Evolutionary conservation across 176 grass and related monocot genomes (phyloP).

Genomic region (Oropetium thomaeum): DNA sequence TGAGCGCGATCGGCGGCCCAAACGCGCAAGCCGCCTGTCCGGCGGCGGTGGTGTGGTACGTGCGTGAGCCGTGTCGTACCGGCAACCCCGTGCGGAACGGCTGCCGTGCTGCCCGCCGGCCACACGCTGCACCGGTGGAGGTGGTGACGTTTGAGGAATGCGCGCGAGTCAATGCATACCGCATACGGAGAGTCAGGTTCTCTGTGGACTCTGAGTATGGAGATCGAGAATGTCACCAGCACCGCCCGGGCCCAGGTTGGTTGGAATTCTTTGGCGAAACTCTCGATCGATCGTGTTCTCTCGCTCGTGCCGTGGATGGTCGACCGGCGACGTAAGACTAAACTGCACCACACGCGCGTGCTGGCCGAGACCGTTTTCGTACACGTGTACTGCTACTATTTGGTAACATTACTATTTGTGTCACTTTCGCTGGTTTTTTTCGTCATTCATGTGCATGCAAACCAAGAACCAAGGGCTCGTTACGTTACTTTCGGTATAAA

Average conservation of each 20-base stretch:
- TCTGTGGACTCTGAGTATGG: too few relatives aligned
- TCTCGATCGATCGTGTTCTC: neutral
- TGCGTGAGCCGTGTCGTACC: neutral
- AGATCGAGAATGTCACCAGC: neutral
- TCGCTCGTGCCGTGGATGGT: neutral
- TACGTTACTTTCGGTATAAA: neutral
- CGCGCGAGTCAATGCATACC: neutral
- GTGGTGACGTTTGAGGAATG: neutral
- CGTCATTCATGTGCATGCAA: too few relatives aligned
- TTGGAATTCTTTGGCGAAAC: neutral
- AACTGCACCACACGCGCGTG: neutral
- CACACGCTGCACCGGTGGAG: neutral
- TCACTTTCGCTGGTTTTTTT: too few relatives aligned
- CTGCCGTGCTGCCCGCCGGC: neutral
- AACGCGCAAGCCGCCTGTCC: too few relatives aligned
- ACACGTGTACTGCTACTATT: neutral
- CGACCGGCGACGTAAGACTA: too few relatives aligned
- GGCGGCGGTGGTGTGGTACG: neutral
- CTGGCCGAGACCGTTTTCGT: too few relatives aligned
- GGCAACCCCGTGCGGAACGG: neutral
- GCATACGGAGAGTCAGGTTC: neutral
- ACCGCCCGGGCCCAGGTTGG: neutral
- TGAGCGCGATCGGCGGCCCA: too few relatives aligned
- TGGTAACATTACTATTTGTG: too few relatives aligned
- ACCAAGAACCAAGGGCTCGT: too few relatives aligned